Evolutionary conservation across 2,329 filamentous ascomycete genomes (phyloP), one percentile per base, ranked within the genome.

Genomic region (Diaporthe vexans): DNA sequence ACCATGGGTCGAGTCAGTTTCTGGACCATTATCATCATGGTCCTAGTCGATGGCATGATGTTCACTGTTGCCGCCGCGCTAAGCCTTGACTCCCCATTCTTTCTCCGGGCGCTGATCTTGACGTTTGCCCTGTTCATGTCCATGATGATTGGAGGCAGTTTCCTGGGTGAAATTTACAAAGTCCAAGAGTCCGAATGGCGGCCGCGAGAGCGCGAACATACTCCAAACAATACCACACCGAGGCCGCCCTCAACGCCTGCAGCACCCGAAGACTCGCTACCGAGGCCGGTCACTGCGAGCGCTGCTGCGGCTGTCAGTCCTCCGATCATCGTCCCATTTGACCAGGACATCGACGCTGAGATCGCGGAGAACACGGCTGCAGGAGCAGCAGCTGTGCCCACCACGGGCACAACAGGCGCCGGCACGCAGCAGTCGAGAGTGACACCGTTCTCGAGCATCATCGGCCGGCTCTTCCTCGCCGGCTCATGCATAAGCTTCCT

Each of bases 1-100:
- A 93, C 91, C 2, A 85, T 93, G 77, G 91, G 90, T 4, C 86
- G 92, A 24, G 88, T 93, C 78, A 93, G 91, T 81, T 91, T 93
- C 79, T 88, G 88, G 79, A 92, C 91, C 0, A 86, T 89, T 33
- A 86, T 87, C 68, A 86, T 89, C 76, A 92, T 93, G 89, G 84
- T 92, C 43, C 84, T 93, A 73, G 89, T 89, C 21, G 91, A 93
- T 77, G 90, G 89, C 15, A 84, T 92, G 76, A 84, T 89, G 4
- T 91, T 92, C 76, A 85, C 85, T 3, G 86, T 85, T n/a, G 87
- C 88, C n/a, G 86, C 85, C 15, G 88, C 85, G 4, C 91, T 86
- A 89, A 87, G 86, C 69, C 85, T 90, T 48, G 88, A 88, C 17
- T 88, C 89, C 1, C 86, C 87, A 2, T 90, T 87, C 11, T 89